phyloP scores from a whole-genome alignment of 305 asterid genomes.

The Andrographis paniculata region DNA sequence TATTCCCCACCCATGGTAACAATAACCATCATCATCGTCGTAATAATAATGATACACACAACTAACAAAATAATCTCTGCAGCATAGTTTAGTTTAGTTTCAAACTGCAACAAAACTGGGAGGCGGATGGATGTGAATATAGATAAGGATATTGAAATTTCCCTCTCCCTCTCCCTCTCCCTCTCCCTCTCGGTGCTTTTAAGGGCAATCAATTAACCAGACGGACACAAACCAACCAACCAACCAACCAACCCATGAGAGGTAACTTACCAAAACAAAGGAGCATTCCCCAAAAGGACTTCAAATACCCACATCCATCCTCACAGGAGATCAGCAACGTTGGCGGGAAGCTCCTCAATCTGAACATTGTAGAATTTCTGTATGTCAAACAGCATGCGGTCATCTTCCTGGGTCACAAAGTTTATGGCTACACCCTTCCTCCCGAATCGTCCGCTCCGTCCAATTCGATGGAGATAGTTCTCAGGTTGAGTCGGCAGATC shows the following conservation, averaged over 20 bases:
- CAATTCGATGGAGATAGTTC: constrained; percentile 86
- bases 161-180: too few species aligned
- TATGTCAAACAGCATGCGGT: constrained; percentile 67
- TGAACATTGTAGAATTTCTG: constrained; percentile 71
- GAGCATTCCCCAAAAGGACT: constrained; percentile 17
- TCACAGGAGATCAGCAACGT: constrained; percentile 86
- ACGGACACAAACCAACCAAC: constrained; percentile 28
- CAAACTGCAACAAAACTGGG: constrained; percentile 30
- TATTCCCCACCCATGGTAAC: too few species aligned
- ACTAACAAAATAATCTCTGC: constrained; percentile 33
- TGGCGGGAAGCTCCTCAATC: constrained; percentile 87
- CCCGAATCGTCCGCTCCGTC: constrained; percentile 89
- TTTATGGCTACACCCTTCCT: constrained; percentile 92
- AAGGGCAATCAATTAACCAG: too few species aligned
- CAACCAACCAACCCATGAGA: constrained; percentile 28
- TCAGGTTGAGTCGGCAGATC: constrained; percentile 94
- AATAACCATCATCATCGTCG: too few species aligned
- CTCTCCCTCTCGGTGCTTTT: too few species aligned
- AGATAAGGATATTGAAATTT: too few species aligned
- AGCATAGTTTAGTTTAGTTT: constrained; percentile 25
- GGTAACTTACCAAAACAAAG: constrained; percentile 24
- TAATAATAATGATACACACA: constrained; percentile 34
- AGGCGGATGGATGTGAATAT: constrained; percentile 27
- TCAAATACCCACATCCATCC: constrained; percentile 18
- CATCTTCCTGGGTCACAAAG: constrained; percentile 75